Conservation (phyloP, 2,329 filamentous ascomycete genomes). For the Atkinsonella hypoxylon region DNA sequence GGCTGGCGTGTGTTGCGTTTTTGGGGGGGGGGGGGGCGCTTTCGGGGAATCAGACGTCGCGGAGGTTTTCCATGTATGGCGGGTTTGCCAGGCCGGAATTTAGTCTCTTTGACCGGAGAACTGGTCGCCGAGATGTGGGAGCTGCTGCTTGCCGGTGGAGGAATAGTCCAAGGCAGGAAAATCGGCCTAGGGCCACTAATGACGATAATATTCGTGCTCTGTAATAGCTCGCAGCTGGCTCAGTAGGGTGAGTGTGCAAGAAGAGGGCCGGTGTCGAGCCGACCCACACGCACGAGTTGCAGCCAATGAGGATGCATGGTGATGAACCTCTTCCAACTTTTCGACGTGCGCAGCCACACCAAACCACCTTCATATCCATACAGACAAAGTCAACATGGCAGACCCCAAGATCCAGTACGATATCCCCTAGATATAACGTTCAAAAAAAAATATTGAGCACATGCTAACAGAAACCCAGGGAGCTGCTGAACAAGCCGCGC, state of each 20-base stretch:
- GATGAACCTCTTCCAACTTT: slow-evolving; percentile 17
- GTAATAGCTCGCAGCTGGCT: no score
- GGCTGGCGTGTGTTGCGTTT: background rate
- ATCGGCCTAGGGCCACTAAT: background rate
- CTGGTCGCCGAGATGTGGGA: background rate
- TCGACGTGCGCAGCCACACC: slow-evolving; percentile 17
- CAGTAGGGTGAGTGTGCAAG: background rate
- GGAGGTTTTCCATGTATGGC: background rate
- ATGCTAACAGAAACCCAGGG: slow-evolving; percentile 40
- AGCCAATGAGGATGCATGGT: slow-evolving; percentile 17
- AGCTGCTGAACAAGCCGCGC: slow-evolving; percentile 80
- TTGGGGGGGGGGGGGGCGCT: background rate
- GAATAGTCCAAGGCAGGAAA: background rate
- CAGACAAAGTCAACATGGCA: slow-evolving; percentile 34
- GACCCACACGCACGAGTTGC: background rate
- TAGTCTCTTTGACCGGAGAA: background rate
- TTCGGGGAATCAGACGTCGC: background rate
- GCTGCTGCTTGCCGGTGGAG: background rate
- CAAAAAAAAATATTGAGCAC: background rate
- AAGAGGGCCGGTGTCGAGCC: background rate
- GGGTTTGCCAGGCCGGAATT: background rate
- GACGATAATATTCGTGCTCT: no score
- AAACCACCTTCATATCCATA: slow-evolving; percentile 9
- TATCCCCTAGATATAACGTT: no score
- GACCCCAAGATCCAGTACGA: slow-evolving; percentile 62